Evolutionary conservation across 1,139 yeast genomes (phyloP).

Genomic region (Scheffersomyces titani): DNA sequence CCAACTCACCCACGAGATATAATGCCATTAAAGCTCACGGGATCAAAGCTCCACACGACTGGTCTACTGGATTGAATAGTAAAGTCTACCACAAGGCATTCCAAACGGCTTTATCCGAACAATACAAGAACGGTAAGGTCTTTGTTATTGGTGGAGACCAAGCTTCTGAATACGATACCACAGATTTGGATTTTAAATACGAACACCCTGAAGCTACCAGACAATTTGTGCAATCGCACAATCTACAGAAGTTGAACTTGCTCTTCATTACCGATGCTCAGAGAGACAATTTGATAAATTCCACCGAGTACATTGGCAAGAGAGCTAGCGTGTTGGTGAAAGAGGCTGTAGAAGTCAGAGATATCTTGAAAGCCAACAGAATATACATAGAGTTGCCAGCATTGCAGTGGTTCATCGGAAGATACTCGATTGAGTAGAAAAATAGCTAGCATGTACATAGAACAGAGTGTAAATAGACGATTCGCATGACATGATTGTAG

Average conservation of each 20-base stretch:
- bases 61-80: slow-evolving; percentile 77
- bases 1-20: slow-evolving; percentile 87
- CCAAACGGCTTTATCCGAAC: slow-evolving; percentile 78
- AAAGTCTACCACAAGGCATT: slow-evolving; percentile 76
- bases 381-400: slow-evolving; percentile 76
- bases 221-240: slow-evolving; percentile 60
- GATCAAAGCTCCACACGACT: slow-evolving; percentile 86
- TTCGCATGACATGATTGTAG: neutral
- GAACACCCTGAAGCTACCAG: slow-evolving; percentile 53
- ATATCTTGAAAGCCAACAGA: slow-evolving; percentile 77
- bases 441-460: slow-evolving; percentile 12
- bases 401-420: slow-evolving; percentile 56
- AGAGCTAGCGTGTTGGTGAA: slow-evolving; percentile 69
- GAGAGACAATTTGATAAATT: slow-evolving; percentile 53
- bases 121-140: slow-evolving; percentile 73
- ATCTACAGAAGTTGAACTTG: slow-evolving; percentile 55
- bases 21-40: slow-evolving; percentile 93
- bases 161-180: slow-evolving; percentile 16
- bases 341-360: slow-evolving; percentile 84
- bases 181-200: slow-evolving; percentile 48
- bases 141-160: slow-evolving; percentile 64
- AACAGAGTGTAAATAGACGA: slow-evolving; percentile 2
- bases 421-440: slow-evolving; percentile 18
- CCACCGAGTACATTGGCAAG: slow-evolving; percentile 46
- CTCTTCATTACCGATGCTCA: slow-evolving; percentile 64